A percentile compares a stretch with the other conserved stretches of the same genome.
Evolutionary conservation across 2,329 filamentous ascomycete species (phyloP).

Genomic region (Paraphoma sp.): DNA sequence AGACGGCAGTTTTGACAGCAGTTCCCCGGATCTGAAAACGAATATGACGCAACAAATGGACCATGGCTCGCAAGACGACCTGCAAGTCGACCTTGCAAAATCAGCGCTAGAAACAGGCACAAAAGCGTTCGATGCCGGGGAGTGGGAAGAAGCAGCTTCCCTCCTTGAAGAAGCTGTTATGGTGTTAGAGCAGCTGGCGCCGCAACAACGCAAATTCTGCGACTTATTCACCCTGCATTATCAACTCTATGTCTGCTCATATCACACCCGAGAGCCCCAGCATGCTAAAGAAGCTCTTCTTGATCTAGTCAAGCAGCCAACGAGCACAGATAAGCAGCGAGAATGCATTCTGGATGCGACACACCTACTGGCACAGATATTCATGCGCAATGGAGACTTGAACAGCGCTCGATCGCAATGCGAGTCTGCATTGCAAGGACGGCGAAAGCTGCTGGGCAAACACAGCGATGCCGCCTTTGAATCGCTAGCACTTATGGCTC

Average conservation of each 20-base stretch:
- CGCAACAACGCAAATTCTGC: slow-evolving; percentile 23
- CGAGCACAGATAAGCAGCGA: slow-evolving; percentile 19
- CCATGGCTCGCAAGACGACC: slow-evolving; percentile 30
- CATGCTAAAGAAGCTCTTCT: slow-evolving; percentile 29
- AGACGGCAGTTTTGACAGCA: too few species aligned
- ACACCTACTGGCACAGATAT: slow-evolving; percentile 34
- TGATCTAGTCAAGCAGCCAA: slow-evolving; percentile 21
- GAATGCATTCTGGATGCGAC: slow-evolving; percentile 22
- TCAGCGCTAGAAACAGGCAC: slow-evolving; percentile 30
- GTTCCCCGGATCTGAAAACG: too few species aligned
- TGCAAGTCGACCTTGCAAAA: slow-evolving; percentile 32
- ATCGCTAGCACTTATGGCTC: slow-evolving; percentile 37
- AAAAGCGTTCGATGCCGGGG: slow-evolving; percentile 26
- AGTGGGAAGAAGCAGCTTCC: slow-evolving; percentile 32
- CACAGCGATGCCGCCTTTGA: slow-evolving; percentile 28
- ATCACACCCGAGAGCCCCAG: slow-evolving; percentile 23
- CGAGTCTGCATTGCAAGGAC: slow-evolving; percentile 33
- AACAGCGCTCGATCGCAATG: slow-evolving; percentile 30
- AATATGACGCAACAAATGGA: too few species aligned
- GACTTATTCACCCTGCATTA: slow-evolving; percentile 34
- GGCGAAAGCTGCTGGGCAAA: slow-evolving; percentile 33
- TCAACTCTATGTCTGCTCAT: slow-evolving; percentile 34
- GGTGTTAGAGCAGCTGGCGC: slow-evolving; percentile 26
- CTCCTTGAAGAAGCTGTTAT: slow-evolving; percentile 35
- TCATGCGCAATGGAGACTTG: slow-evolving; percentile 26